Base-by-base conservation (phyloP, 208 protist species). In the Trypanosoma vivax region DNA sequence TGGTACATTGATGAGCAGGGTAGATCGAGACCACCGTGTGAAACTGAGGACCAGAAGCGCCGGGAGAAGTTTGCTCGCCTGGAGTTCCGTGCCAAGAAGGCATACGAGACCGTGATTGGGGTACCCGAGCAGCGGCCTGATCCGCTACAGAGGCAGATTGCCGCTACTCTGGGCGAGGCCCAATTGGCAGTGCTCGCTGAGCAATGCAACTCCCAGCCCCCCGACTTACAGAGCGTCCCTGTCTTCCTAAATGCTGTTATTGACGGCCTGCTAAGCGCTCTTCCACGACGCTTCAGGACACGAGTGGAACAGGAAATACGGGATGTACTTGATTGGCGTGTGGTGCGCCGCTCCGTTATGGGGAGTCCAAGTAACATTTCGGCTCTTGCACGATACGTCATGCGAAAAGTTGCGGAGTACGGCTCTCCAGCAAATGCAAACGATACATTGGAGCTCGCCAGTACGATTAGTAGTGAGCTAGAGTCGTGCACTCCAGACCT, bases 301-400 rank as follows among this genome's bases (percentile, higher is more conserved):
- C 74, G 65, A 1, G 56, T 79, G 23, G 65, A 71, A 45, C 73
- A 88, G 66, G 75, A 92, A 68, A 70, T 89, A 16, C 76, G 79
- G 38, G 79, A 88, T 48, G 79, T 79, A 29, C 31, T 92, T 13
- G 84, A 88, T 70, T 92, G 79, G 79, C 72, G 60, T 25, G 58
- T 73, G 21, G 74, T 91, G 21, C 63, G 70, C 45, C 69, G 62
- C 2, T 65, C 63, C 2, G 63, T 65, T 0, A 40, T 57, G 23
- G 65, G 56, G 13, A 79, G 64, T 49, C 53, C 70, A 9, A 51
- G 59, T 31, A 76, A 74, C 49, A 79, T 91, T 34, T 50, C 77
- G 2, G 55, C 59, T 14, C 49, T 87, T n/a, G 65, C 82, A 31
- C 79, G 66, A 5, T 89, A 83, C 34, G 72, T 92, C 3, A 73